Evolutionary conservation across 2,329 filamentous ascomycete species (phyloP), one percentile per base, ranked within the genome.

Genomic region (Fusarium setosum): DNA sequence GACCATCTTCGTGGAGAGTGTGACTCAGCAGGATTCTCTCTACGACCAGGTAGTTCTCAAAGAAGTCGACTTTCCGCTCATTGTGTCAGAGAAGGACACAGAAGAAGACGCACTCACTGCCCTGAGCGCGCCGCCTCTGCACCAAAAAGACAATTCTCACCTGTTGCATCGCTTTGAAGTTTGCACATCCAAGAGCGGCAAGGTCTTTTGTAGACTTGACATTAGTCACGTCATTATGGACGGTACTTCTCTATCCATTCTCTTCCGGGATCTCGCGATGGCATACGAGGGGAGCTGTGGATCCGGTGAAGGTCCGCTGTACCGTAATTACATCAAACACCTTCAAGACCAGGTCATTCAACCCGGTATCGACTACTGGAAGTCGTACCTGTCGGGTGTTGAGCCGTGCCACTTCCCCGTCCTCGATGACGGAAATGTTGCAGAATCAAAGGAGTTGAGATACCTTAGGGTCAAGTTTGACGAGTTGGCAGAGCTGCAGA

Each of bases 1-100:
- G 49, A 84, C 82, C 0, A 73, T 84, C 18, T 85, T 85, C 54
- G 76, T 79, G 34, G 81, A 82, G 52, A 84, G 82, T 21, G 75
- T 81, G 12, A 78, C 80, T 12, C 75, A 78, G 56, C 54, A 69
- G 5, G 75, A 80, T 8, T 81, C 82, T 1, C 73, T 84, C 2
- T 84, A 79, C 41, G 81, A 85, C 49, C 81, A 81, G 64, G 75
- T 85, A 5, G 74, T 85, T 2, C 71, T 85, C 8, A 73, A 54
- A n/a, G 31, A 59, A 23, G 56, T 65, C 7, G 5, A 70, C 20
- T 34, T 31, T 3, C 55, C 63, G 2, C 21, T 60, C 18, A 41
- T 50, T 13, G 37, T 55, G 3, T 65, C 44, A 3, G 52, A 71
- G 29, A 56, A 13, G 3, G 59, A 32, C 2, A 57, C 60, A 13